Percentiles rank a stretch among this genome's conserved stretches.
These are phyloP conservation scores for Pelargonium nanum DNA, from an alignment of 345 rosid genomes.

Conservation along the genomic window DNA sequence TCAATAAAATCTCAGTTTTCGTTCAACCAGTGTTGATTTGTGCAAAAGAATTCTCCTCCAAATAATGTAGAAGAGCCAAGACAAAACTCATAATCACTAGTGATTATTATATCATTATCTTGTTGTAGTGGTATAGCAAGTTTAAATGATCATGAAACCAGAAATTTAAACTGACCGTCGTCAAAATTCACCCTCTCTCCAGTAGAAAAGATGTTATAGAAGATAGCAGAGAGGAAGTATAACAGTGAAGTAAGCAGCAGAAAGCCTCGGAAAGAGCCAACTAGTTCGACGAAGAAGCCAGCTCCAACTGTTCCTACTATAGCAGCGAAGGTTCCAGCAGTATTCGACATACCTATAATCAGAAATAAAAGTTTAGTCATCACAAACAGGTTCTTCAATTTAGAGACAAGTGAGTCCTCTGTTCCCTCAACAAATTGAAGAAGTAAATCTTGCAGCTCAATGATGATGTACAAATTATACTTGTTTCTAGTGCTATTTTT, in stretches of 20 bases:
- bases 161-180: slow-evolving; percentile 28
- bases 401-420: not conserved
- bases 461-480: not conserved
- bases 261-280: slow-evolving; percentile 91
- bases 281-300: slow-evolving; percentile 79
- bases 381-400: not conserved
- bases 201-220: slow-evolving; percentile 63
- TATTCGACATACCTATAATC: slow-evolving; percentile 65
- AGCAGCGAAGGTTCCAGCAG: slow-evolving; percentile 85
- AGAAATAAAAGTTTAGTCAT: slow-evolving; percentile 2
- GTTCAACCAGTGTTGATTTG: too few species aligned
- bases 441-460: not conserved
- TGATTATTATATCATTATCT: not conserved
- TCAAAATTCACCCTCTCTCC: slow-evolving; percentile 77
- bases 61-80: not conserved
- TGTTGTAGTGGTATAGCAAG: not conserved
- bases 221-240: slow-evolving; percentile 62
- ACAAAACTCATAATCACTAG: not conserved
- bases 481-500: not conserved
- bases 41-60: too few species aligned
- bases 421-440: not conserved
- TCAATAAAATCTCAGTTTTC: too few species aligned
- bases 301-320: slow-evolving; percentile 91
- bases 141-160: not conserved
- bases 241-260: slow-evolving; percentile 60